Percentiles rank a stretch among this genome's conserved stretches.
These are phyloP conservation scores for Calonectria henricotiae DNA, from an alignment of 2,329 filamentous ascomycete species.

Conservation along the genomic window DNA sequence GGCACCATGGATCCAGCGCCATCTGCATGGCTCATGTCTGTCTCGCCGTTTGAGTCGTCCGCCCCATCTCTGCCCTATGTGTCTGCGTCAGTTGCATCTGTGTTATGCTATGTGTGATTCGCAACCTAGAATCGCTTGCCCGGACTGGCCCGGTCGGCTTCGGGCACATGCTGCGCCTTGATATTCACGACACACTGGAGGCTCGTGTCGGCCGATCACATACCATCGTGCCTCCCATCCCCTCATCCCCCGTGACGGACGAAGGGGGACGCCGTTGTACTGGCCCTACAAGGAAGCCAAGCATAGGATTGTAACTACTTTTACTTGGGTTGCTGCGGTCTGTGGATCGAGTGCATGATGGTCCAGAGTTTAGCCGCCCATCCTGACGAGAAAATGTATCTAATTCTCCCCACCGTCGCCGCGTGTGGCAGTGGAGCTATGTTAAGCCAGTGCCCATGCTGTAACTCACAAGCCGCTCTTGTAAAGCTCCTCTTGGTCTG, in stretches of 20 bases:
- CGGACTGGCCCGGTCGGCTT: slow-evolving; percentile 9
- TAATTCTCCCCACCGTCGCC: background rate
- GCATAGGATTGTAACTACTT: background rate
- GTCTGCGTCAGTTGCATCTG: background rate
- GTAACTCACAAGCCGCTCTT: slow-evolving; percentile 2
- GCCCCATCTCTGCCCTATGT: background rate
- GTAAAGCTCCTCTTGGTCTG: slow-evolving; percentile 11
- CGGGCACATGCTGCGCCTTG: slow-evolving; percentile 28
- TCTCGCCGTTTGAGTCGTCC: slow-evolving; percentile 9
- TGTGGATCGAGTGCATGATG: background rate
- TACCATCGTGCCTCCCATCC: background rate
- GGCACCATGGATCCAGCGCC: slow-evolving; percentile 31
- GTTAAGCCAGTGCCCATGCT: background rate
- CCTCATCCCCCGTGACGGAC: background rate
- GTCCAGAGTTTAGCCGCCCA: background rate
- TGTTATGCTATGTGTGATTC: slow-evolving; percentile 8
- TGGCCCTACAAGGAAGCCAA: slow-evolving; percentile 3
- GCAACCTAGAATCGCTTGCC: slow-evolving; percentile 14
- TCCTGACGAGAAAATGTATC: slow-evolving; percentile 5
- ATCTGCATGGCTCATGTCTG: slow-evolving; percentile 32
- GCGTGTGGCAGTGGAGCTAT: slow-evolving; percentile 4
- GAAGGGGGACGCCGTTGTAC: background rate
- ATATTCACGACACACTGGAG: slow-evolving; percentile 8
- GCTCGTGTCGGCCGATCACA: slow-evolving; percentile 24
- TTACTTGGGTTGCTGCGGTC: background rate